A percentile compares a stretch with the other conserved stretches of the same genome.
These are phyloP conservation scores for Phalaenopsis equestris DNA, from an alignment of 106 monocot genomes.

Conservation along the genomic window DNA sequence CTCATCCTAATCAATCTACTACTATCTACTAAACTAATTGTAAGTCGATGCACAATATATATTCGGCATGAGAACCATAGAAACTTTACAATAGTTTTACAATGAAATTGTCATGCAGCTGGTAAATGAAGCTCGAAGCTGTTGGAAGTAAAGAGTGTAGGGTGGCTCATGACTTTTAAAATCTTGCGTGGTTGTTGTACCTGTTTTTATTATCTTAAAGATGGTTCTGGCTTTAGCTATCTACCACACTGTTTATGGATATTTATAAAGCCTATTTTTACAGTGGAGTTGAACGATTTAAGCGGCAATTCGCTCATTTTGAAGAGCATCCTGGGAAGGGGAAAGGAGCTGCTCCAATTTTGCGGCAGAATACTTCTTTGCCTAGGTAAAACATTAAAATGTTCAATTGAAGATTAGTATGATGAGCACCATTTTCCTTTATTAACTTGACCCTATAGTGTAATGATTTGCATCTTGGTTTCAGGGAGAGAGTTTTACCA, in stretches of 20 bases:
- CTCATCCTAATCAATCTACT: no score
- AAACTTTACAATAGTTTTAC: background rate
- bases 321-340: constrained; percentile 75
- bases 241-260: background rate
- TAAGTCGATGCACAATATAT: background rate
- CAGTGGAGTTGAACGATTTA: constrained; percentile 93
- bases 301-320: constrained; percentile 86
- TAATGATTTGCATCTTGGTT: background rate
- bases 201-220: background rate
- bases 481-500: constrained; percentile 59
- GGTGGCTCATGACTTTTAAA: background rate
- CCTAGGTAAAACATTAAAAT: constrained; percentile 45
- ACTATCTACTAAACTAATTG: no score
- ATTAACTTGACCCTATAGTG: background rate
- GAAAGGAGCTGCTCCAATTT: constrained; percentile 54
- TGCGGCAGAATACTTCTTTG: constrained; percentile 65
- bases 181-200: background rate
- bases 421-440: background rate
- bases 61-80: background rate
- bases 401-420: background rate
- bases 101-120: background rate
- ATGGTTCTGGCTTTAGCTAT: background rate
- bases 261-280: background rate
- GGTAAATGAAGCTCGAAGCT: background rate
- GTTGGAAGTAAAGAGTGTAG: background rate